phyloP scores from a whole-genome alignment of 495 filamentous ascomycete genomes.

The Friedmanniomyces simplex region DNA sequence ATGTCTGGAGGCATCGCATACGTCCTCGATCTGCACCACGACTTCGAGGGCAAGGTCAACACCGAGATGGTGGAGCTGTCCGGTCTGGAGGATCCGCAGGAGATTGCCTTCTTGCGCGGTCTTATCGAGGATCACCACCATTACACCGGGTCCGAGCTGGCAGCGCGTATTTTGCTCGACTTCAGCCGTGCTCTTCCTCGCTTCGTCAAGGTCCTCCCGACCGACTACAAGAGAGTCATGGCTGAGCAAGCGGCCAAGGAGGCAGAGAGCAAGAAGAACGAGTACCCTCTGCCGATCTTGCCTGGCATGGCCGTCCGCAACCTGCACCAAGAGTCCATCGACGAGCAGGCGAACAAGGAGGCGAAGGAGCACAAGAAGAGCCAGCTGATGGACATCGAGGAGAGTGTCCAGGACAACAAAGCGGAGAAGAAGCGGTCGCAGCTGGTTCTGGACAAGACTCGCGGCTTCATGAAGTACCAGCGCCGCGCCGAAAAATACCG shows the following conservation, averaged over 20 bases:
- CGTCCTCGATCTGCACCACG: constrained; percentile 80
- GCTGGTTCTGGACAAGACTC: constrained; percentile 92
- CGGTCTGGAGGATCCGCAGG: constrained; percentile 72
- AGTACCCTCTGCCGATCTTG: constrained; percentile 74
- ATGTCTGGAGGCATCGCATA: constrained; percentile 99
- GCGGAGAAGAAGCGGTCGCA: constrained; percentile 90
- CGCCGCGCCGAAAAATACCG: constrained; percentile 94
- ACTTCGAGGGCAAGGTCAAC: constrained; percentile 94
- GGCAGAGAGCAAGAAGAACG: constrained; percentile 70
- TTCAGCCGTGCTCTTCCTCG: constrained; percentile 87
- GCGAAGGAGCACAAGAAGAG: constrained; percentile 54
- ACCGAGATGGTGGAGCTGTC: constrained; percentile 97
- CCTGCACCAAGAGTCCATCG: constrained; percentile 45
- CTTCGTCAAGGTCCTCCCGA: constrained; percentile 90
- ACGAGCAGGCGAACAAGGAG: constrained; percentile 49
- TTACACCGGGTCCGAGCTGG: constrained; percentile 95
- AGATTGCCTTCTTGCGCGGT: constrained; percentile 89
- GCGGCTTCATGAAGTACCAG: constrained; percentile 98
- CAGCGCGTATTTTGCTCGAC: constrained; percentile 91
- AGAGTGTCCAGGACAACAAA: constrained; percentile 75
- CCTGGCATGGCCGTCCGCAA: constrained; percentile 45
- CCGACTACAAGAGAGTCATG: constrained; percentile 95
- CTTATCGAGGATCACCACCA: constrained; percentile 98
- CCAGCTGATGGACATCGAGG: constrained; percentile 88
- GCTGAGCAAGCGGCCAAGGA: constrained; percentile 76